These are phyloP conservation scores for Sphagnum tenellum DNA, from an alignment of 225 moss, liverwort and hornwort genomes.

Conservation along the genomic window DNA sequence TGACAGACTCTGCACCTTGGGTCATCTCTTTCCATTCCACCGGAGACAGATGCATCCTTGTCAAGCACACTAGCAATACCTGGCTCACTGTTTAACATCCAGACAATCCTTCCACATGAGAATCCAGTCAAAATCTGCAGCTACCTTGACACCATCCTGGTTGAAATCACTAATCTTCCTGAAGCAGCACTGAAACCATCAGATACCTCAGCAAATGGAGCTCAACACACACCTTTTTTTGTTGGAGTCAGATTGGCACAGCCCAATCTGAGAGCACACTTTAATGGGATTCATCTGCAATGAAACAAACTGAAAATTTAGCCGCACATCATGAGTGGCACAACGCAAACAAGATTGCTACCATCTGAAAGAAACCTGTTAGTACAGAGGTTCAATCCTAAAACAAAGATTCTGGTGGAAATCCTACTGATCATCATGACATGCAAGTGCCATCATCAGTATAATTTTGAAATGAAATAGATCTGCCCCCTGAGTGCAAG, in stretches of 20 bases:
- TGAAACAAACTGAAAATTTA: neutral
- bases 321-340: neutral
- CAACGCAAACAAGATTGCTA: too few relatives aligned
- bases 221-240: conserved; percentile 15
- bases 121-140: too few relatives aligned
- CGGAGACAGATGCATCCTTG: conserved; percentile 23
- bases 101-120: too few relatives aligned
- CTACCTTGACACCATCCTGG: too few relatives aligned
- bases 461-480: too few relatives aligned
- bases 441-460: too few relatives aligned
- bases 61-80: conserved; percentile 74
- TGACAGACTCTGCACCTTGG: conserved; percentile 60
- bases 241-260: conserved; percentile 38
- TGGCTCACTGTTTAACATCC: conserved; percentile 17
- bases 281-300: conserved; percentile 82
- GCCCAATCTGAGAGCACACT: conserved; percentile 71
- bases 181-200: too few relatives aligned
- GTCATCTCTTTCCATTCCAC: conserved; percentile 15
- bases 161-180: too few relatives aligned
- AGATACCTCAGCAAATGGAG: too few relatives aligned
- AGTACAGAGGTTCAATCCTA: neutral
- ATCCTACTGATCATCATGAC: too few relatives aligned
- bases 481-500: too few relatives aligned
- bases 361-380: too few relatives aligned
- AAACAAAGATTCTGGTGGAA: neutral